Conservation (phyloP, 2,329 filamentous ascomycete genomes). For the Pseudocercospora macadamiae region DNA sequence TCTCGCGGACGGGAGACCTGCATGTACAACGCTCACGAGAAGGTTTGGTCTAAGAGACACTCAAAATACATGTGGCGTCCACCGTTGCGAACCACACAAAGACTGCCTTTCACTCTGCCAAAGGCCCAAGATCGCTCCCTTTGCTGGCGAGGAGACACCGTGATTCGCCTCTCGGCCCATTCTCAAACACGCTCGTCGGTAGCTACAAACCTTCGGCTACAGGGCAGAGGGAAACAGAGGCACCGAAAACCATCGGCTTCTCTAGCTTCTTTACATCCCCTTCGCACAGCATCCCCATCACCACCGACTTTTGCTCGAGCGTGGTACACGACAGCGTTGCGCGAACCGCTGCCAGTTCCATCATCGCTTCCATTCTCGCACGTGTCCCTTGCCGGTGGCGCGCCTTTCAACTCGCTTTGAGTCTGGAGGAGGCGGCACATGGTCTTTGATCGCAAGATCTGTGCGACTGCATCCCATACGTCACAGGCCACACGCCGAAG, state of each 20-base stretch:
- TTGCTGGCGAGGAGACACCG: not conserved
- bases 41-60: not conserved
- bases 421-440: not conserved
- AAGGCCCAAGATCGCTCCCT: not conserved
- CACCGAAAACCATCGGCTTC: not conserved
- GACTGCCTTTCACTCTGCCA: not conserved
- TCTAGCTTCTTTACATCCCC: not conserved
- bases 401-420: not conserved
- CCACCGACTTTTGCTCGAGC: not conserved
- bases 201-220: too few species aligned
- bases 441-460: conserved; percentile 2
- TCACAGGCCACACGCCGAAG: not conserved
- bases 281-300: conserved; percentile 4
- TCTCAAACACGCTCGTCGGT: not conserved
- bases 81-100: not conserved
- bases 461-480: not conserved
- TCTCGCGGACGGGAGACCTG: not conserved
- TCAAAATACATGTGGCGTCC: not conserved
- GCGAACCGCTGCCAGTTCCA: conserved; percentile 3
- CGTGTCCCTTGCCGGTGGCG: conserved; percentile 6
- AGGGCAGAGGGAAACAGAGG: too few species aligned
- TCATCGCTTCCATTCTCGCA: not conserved
- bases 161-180: not conserved
- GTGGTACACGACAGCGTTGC: conserved; percentile 3
- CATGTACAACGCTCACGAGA: not conserved